Conservation (phyloP, 1,284 basidiomycete species). For the Puccinia polysora region DNA sequence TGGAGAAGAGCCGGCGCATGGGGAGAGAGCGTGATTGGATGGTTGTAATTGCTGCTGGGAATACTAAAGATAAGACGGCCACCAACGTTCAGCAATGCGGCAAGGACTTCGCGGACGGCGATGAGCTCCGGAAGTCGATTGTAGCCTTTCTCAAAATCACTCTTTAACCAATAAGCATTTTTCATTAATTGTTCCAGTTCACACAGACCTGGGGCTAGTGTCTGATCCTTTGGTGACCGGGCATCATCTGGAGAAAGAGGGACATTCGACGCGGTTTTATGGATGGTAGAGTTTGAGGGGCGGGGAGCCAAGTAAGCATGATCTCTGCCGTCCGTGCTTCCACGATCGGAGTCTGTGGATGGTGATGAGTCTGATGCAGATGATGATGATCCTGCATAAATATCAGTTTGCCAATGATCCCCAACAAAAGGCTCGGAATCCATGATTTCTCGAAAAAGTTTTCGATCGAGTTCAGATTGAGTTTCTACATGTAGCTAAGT, state of each 20-base stretch:
- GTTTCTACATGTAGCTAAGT: slow-evolving; percentile 15
- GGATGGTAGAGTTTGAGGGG: background rate
- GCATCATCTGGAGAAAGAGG: background rate
- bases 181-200: background rate
- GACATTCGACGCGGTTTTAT: background rate
- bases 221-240: background rate
- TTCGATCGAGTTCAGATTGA: slow-evolving; percentile 9
- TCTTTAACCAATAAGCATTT: slow-evolving; percentile 11
- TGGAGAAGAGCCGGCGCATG: slow-evolving; percentile 18
- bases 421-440: slow-evolving; percentile 18
- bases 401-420: slow-evolving; percentile 38
- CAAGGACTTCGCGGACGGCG: slow-evolving; percentile 31
- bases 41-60: background rate
- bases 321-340: background rate
- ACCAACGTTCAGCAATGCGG: slow-evolving; percentile 8
- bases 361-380: slow-evolving; percentile 12
- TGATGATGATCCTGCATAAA: slow-evolving; percentile 39
- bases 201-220: background rate
- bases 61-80: slow-evolving; percentile 4
- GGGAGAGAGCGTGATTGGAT: background rate
- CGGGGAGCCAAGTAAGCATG: background rate
- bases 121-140: slow-evolving; percentile 20
- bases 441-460: slow-evolving; percentile 23
- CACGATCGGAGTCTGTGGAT: slow-evolving; percentile 11
- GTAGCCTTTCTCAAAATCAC: background rate